Percentiles rank a stretch among this genome's conserved stretches.
phyloP scores from a whole-genome alignment of 192 early-diverging fungal species.

The Allomyces javanicus region DNA sequence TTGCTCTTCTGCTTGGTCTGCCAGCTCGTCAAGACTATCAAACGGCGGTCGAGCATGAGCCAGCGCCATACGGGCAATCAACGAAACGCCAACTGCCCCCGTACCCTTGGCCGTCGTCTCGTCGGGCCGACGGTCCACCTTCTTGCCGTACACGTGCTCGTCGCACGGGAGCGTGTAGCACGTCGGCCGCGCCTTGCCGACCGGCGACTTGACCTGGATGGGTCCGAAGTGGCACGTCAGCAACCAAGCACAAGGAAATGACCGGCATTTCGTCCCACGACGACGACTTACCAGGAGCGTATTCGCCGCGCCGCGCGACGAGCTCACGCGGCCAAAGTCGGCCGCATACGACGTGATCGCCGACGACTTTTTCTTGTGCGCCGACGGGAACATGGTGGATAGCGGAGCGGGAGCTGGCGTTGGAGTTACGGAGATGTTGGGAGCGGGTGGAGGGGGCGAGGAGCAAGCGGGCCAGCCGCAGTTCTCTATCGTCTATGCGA shows the following conservation, averaged over 20 bases:
- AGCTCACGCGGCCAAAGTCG: too few relatives aligned
- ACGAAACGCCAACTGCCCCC: not conserved
- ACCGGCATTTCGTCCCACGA: too few relatives aligned
- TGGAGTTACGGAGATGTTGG: not conserved
- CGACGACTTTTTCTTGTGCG: too few relatives aligned
- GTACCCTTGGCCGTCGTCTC: slow-evolving; percentile 23
- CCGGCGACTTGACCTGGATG: slow-evolving; percentile 14
- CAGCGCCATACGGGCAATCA: not conserved
- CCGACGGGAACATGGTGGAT: too few relatives aligned
- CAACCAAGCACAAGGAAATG: too few relatives aligned
- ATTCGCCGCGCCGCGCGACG: not conserved
- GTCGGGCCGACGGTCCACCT: slow-evolving; percentile 16
- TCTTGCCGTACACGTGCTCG: slow-evolving; percentile 29
- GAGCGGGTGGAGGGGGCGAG: not conserved
- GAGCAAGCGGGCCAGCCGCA: not conserved
- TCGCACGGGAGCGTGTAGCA: slow-evolving; percentile 24
- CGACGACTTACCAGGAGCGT: not conserved
- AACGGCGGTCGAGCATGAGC: not conserved
- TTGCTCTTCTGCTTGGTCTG: slow-evolving; percentile 20
- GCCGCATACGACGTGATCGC: too few relatives aligned
- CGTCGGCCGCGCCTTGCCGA: slow-evolving; percentile 26
- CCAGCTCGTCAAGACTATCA: slow-evolving; percentile 31
- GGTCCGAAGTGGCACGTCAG: not conserved
- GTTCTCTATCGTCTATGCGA: too few relatives aligned
- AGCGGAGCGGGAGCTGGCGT: too few relatives aligned